Evolutionary conservation across 2,329 filamentous ascomycete species (phyloP).

Genomic region (Coniochaeta ligniaria): DNA sequence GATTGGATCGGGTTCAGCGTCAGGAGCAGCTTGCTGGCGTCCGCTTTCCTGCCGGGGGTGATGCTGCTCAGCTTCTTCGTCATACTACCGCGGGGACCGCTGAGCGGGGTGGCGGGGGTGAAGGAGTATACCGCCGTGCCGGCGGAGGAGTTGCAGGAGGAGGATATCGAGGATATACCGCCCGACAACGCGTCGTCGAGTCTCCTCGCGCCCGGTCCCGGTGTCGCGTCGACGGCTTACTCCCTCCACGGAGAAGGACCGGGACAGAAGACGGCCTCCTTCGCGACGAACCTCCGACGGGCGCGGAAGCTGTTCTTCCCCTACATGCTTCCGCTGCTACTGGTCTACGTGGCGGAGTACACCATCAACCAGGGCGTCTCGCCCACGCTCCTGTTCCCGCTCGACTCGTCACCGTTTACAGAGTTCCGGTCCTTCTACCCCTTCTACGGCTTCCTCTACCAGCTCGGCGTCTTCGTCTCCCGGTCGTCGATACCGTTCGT

Average conservation of each 20-base stretch:
- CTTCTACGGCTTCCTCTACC: constrained; percentile 90
- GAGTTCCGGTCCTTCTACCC: constrained; percentile 87
- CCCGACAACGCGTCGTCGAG: constrained; percentile 36
- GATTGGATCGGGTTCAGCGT: constrained; percentile 72
- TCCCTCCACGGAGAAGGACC: constrained; percentile 20
- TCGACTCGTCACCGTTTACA: constrained; percentile 67
- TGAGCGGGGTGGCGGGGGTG: constrained; percentile 40
- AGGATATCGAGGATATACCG: constrained; percentile 25
- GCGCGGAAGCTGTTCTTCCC: constrained; percentile 64
- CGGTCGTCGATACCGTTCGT: constrained; percentile 85
- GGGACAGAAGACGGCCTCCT: constrained; percentile 10
- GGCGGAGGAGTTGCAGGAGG: constrained; percentile 24
- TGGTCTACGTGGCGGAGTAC: constrained; percentile 95
- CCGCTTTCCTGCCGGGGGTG: constrained; percentile 69
- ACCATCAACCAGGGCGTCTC: constrained; percentile 94
- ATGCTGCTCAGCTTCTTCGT: constrained; percentile 86
- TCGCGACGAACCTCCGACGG: constrained; percentile 53
- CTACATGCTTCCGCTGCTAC: constrained; percentile 81
- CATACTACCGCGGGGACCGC: constrained; percentile 62
- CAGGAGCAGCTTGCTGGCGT: constrained; percentile 64
- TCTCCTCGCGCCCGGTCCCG: constrained; percentile 37
- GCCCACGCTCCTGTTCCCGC: constrained; percentile 81
- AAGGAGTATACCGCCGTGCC: constrained; percentile 31
- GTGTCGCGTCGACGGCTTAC: constrained; percentile 31
- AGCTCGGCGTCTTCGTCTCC: constrained; percentile 90